phyloP scores from a whole-genome alignment of 129 eudicot genomes.

The Lactuca saligna region DNA sequence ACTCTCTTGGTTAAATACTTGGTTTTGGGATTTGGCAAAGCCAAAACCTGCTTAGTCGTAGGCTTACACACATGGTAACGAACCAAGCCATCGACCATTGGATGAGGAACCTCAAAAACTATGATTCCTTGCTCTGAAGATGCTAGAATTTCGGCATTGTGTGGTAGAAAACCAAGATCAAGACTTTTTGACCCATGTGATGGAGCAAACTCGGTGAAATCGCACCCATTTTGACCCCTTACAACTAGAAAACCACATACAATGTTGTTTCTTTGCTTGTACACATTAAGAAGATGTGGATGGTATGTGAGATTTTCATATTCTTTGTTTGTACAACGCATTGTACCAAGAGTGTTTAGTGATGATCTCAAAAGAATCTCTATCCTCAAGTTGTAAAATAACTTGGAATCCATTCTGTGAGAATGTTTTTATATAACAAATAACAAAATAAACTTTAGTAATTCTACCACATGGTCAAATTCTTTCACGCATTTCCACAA shows the following conservation, averaged over 20 bases:
- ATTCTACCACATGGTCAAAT: too few relatives aligned
- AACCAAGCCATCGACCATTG: neutral
- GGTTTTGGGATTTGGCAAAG: conserved; percentile 20
- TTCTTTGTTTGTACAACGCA: conserved; percentile 14
- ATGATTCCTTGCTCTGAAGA: conserved; percentile 19
- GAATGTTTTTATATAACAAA: too few relatives aligned
- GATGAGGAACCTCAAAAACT: neutral
- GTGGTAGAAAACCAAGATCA: conserved; percentile 14
- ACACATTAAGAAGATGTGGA: neutral
- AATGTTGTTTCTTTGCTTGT: conserved; percentile 9
- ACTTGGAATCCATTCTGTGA: conserved; percentile 15
- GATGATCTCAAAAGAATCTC: conserved; percentile 22
- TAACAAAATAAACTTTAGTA: too few relatives aligned
- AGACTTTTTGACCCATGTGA: conserved; percentile 1
- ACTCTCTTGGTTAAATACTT: neutral
- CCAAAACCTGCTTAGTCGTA: conserved; percentile 16
- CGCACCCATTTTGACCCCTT: neutral
- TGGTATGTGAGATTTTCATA: neutral
- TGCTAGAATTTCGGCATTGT: conserved; percentile 1
- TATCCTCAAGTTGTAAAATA: conserved; percentile 2
- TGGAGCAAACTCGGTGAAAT: conserved; percentile 21
- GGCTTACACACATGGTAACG: conserved; percentile 26
- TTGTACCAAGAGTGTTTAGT: conserved; percentile 9
- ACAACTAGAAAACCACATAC: conserved; percentile 20
- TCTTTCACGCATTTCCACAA: too few relatives aligned